Conservation (phyloP, 208 protist species). For the Trichomonas gallinae region DNA sequence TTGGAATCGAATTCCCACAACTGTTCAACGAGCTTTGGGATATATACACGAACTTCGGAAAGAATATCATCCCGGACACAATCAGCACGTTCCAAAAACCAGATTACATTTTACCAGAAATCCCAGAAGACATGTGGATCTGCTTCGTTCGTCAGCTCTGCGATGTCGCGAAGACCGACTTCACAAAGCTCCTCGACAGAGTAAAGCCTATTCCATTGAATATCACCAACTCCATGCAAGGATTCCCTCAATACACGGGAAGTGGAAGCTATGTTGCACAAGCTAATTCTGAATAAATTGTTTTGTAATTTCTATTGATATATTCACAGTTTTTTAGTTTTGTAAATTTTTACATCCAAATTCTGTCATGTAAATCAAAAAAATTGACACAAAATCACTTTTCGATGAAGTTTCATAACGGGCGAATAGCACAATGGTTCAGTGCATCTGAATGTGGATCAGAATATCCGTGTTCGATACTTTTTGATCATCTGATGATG, state of each 20-base stretch:
- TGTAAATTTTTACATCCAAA: too few species aligned
- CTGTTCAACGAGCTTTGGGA: not conserved
- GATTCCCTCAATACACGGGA: not conserved
- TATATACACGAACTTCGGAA: not conserved
- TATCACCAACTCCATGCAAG: not conserved
- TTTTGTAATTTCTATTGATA: not conserved
- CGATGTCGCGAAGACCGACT: not conserved
- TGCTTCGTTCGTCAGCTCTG: not conserved
- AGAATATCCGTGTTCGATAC: too few species aligned
- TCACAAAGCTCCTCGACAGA: not conserved
- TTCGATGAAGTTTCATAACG: too few species aligned
- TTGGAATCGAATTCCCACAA: not conserved
- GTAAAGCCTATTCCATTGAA: not conserved
- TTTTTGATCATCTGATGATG: too few species aligned
- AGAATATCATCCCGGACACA: not conserved
- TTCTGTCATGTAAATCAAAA: too few species aligned
- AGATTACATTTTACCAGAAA: not conserved
- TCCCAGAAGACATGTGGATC: slow-evolving; percentile 13
- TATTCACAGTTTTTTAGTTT: too few species aligned
- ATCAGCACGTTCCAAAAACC: not conserved
- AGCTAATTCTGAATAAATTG: not conserved
- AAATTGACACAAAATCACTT: too few species aligned
- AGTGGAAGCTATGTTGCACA: not conserved
- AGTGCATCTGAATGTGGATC: too few species aligned
- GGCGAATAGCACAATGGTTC: too few species aligned